Conservation (phyloP, 2,329 filamentous ascomycete species). For the Apiospora hydei region DNA sequence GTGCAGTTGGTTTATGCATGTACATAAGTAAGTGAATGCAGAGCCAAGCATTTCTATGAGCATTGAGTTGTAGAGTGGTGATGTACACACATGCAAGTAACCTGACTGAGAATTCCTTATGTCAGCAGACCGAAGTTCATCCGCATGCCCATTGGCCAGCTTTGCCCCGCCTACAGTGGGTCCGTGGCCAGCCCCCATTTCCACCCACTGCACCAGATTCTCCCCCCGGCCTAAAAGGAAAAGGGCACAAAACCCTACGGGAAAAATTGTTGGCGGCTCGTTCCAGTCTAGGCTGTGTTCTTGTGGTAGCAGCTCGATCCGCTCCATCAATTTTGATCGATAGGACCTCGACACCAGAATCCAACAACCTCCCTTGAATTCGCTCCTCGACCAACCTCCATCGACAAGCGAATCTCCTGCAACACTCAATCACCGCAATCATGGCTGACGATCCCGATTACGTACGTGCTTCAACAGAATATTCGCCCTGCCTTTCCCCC, state of each 20-base stretch:
- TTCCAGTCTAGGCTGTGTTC: slow-evolving; percentile 27
- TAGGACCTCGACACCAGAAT: slow-evolving; percentile 32
- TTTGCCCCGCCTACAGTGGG: background rate
- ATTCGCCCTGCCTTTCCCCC: slow-evolving; percentile 11
- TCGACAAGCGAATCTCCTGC: slow-evolving; percentile 53
- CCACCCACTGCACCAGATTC: slow-evolving; percentile 2
- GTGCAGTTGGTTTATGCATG: background rate
- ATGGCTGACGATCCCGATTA: slow-evolving; percentile 87
- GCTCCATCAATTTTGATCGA: slow-evolving; percentile 29
- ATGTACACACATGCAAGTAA: background rate
- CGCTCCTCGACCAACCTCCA: slow-evolving; percentile 50
- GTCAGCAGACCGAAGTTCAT: slow-evolving; percentile 7
- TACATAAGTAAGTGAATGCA: background rate
- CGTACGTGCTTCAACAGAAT: slow-evolving; percentile 62
- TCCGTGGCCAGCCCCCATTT: background rate
- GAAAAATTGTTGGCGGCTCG: slow-evolving; percentile 19
- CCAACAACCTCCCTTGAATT: slow-evolving; percentile 39
- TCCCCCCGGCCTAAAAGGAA: slow-evolving; percentile 1
- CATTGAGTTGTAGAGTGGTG: background rate
- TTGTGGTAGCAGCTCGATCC: slow-evolving; percentile 31
- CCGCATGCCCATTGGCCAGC: background rate
- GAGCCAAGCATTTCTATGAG: background rate
- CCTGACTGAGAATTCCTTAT: background rate
- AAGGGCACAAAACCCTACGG: slow-evolving; percentile 24
- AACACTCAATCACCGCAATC: slow-evolving; percentile 55